phyloP scores from a whole-genome alignment of 352 stramenopile species.

The Pythium graminicola region DNA sequence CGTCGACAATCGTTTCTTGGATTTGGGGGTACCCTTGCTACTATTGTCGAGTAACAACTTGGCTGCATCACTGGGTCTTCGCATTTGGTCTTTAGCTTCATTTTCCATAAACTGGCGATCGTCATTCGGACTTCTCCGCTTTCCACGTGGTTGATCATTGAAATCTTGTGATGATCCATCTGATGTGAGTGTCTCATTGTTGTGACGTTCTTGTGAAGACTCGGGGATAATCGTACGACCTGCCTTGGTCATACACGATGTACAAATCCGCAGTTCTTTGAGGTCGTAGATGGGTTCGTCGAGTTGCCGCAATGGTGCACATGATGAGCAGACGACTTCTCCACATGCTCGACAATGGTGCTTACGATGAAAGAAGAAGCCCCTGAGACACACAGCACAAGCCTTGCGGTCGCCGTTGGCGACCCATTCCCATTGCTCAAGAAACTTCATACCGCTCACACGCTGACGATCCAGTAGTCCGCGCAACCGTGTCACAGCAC shows the following conservation, averaged over 20 bases:
- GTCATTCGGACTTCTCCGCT: conserved; percentile 39
- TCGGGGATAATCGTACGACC: conserved; percentile 17
- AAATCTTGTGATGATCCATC: conserved; percentile 54
- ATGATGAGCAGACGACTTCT: conserved; percentile 71
- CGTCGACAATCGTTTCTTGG: conserved; percentile 25
- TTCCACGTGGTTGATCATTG: conserved; percentile 22
- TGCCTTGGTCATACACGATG: conserved; percentile 35
- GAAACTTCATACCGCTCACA: conserved; percentile 58
- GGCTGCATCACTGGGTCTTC: conserved; percentile 32
- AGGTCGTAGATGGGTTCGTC: conserved; percentile 70
- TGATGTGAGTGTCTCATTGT: conserved; percentile 40
- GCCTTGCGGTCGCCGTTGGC: conserved; percentile 63
- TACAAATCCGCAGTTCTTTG: conserved; percentile 57
- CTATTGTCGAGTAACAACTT: conserved; percentile 17
- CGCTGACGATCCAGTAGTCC: conserved; percentile 54
- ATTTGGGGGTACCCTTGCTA: conserved; percentile 17
- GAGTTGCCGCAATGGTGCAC: conserved; percentile 46
- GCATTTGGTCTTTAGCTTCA: conserved; percentile 39
- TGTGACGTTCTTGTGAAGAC: conserved; percentile 11
- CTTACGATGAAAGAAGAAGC: conserved; percentile 77
- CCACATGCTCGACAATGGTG: conserved; percentile 82
- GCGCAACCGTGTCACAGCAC: conserved; percentile 34
- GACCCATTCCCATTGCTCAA: conserved; percentile 78
- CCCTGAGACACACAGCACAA: conserved; percentile 60
- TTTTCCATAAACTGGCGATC: conserved; percentile 57